A percentile compares a stretch with the other conserved stretches of the same genome.
Evolutionary conservation across 768 basidiomycete species (phyloP).

Genomic region (Lyophyllum atratum): DNA sequence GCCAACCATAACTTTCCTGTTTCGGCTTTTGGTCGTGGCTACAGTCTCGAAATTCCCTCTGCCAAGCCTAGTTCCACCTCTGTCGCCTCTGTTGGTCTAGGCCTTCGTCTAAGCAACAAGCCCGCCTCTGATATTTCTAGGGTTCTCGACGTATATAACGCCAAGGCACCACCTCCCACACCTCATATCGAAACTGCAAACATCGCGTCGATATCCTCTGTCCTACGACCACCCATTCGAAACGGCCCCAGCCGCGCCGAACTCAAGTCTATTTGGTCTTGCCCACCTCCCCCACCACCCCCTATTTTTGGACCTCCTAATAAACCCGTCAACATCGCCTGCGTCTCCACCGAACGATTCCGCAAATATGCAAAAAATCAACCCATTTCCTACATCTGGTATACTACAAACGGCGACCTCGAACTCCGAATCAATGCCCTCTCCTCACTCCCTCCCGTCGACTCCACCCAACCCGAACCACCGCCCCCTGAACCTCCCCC

Average conservation of each 20-base stretch:
- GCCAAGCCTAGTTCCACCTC: conserved; percentile 1
- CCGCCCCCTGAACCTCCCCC: conserved; percentile 1
- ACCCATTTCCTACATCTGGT: not conserved
- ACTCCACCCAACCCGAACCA: not conserved
- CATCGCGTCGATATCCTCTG: too few relatives aligned
- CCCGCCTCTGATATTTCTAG: too few relatives aligned
- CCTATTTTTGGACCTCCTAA: too few relatives aligned
- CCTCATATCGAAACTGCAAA: not conserved
- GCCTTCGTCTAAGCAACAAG: not conserved
- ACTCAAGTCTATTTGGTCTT: too few relatives aligned
- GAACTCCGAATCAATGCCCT: too few relatives aligned
- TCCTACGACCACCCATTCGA: too few relatives aligned
- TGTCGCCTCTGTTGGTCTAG: conserved; percentile 25
- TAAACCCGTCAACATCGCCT: too few relatives aligned
- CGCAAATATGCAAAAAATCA: conserved; percentile 21
- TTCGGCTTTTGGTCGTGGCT: too few relatives aligned
- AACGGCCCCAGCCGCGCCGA: conserved; percentile 5
- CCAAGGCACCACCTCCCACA: not conserved
- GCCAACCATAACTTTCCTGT: conserved; percentile 18
- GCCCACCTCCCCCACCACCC: too few relatives aligned
- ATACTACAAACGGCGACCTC: too few relatives aligned
- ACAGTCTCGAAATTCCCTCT: too few relatives aligned
- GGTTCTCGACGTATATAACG: not conserved
- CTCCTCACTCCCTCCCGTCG: too few relatives aligned
- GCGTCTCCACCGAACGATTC: conserved; percentile 13